phyloP scores from a whole-genome alignment of 2,329 filamentous ascomycete species.

The Pseudogymnoascus sp. region DNA sequence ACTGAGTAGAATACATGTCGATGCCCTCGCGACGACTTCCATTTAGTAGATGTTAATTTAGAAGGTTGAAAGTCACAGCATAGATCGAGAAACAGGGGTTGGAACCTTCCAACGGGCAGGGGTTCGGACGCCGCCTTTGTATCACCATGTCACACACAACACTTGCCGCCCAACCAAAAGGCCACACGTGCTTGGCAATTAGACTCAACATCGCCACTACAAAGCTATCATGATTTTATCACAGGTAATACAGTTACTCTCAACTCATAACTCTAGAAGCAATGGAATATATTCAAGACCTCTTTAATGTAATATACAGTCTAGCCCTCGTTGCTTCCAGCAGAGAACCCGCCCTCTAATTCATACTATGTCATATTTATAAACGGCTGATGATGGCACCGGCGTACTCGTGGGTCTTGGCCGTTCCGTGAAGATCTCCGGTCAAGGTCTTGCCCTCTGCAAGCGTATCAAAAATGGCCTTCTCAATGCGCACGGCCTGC shows the following conservation, averaged over 20 bases:
- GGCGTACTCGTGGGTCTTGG: constrained; percentile 93
- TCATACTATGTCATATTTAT: constrained; percentile 26
- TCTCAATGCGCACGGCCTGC: constrained; percentile 82
- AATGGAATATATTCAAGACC: constrained; percentile 12
- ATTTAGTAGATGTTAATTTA: not conserved
- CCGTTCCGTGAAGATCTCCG: constrained; percentile 89
- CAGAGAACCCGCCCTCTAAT: not conserved
- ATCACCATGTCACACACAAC: not conserved
- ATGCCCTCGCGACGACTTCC: not conserved
- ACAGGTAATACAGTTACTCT: not conserved
- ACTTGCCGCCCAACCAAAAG: not conserved
- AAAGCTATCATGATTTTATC: not conserved
- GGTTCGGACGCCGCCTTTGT: not conserved
- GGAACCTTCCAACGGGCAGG: not conserved
- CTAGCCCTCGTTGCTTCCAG: not conserved
- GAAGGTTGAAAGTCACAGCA: not conserved
- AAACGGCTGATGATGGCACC: constrained; percentile 66
- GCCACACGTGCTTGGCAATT: not conserved
- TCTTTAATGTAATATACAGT: constrained; percentile 26
- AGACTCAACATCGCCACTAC: not conserved
- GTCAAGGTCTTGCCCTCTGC: constrained; percentile 95
- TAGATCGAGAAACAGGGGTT: not conserved
- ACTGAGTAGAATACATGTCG: not conserved
- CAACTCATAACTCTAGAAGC: not conserved
- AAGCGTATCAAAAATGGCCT: constrained; percentile 88